A percentile compares a stretch with the other conserved stretches of the same genome.
phyloP scores from a whole-genome alignment of 2,329 filamentous ascomycete genomes.

The Fusarium chaquense region DNA sequence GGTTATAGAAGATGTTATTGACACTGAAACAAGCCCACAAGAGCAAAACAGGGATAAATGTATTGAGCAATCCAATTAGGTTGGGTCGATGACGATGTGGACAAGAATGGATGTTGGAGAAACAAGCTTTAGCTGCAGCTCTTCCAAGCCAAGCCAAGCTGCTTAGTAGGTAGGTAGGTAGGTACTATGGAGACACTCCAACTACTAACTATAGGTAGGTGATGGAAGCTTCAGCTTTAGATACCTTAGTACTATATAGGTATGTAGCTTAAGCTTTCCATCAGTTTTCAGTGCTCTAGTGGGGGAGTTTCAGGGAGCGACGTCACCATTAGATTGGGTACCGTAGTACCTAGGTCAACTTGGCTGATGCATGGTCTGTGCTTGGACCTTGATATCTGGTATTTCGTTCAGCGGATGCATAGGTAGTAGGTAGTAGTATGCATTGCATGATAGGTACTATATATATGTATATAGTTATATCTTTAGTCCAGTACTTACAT shows the following conservation, averaged over 20 bases:
- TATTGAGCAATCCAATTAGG: slow-evolving; percentile 28
- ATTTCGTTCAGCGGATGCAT: not conserved
- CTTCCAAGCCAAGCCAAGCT: not conserved
- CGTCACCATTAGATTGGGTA: slow-evolving; percentile 30
- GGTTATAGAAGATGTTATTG: not conserved
- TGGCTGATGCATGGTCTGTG: slow-evolving; percentile 20
- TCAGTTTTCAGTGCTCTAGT: slow-evolving; percentile 1
- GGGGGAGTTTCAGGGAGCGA: slow-evolving; percentile 27
- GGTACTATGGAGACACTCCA: not conserved
- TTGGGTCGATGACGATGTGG: slow-evolving; percentile 39
- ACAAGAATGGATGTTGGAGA: slow-evolving; percentile 32
- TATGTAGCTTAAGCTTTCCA: slow-evolving; percentile 1
- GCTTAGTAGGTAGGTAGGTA: no score
- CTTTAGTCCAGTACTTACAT: not conserved
- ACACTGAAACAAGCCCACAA: slow-evolving; percentile 5
- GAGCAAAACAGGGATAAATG: slow-evolving; percentile 33
- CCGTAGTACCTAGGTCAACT: not conserved
- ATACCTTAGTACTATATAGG: no score
- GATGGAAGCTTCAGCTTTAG: slow-evolving; percentile 25
- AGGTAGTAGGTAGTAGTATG: no score
- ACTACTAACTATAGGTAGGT: no score
- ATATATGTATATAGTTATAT: not conserved
- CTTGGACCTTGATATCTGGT: not conserved
- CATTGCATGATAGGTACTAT: not conserved
- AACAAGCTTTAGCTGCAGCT: slow-evolving; percentile 43